A percentile compares a stretch with the other conserved stretches of the same genome.
These are phyloP conservation scores for Erucastrum elatum DNA, from an alignment of 345 rosid genomes.

Conservation along the genomic window DNA sequence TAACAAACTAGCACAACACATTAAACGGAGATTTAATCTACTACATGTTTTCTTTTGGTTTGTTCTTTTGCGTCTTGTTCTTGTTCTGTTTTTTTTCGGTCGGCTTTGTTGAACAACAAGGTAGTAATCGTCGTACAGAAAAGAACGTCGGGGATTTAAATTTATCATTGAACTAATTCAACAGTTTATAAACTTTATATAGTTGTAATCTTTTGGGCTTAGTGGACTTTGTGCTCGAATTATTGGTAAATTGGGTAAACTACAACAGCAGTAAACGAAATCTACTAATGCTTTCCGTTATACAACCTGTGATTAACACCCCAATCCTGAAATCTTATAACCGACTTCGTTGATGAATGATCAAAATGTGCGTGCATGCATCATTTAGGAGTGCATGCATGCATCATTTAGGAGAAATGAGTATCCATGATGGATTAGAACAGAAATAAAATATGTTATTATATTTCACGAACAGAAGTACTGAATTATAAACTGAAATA, in stretches of 20 bases:
- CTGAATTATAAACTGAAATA: neutral
- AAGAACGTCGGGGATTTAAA: neutral
- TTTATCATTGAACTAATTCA: neutral
- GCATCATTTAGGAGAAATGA: neutral
- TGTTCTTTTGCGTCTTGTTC: neutral
- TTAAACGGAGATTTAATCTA: neutral
- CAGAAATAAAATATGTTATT: neutral
- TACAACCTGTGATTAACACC: neutral
- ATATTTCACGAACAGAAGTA: neutral
- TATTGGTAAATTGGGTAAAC: neutral
- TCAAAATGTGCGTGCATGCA: neutral
- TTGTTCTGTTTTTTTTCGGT: neutral
- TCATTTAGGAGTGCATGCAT: neutral
- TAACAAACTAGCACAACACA: conserved; percentile 15
- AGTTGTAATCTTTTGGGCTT: neutral
- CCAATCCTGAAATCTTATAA: neutral
- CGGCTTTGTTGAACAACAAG: neutral
- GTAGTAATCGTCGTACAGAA: neutral
- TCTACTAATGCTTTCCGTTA: neutral
- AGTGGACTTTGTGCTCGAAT: neutral
- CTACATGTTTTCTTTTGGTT: neutral
- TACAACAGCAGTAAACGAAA: neutral
- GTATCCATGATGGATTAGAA: neutral
- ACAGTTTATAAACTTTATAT: neutral
- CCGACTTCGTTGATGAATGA: neutral